Conservation (phyloP, 495 filamentous ascomycete species). For the Penicillium salamii region DNA sequence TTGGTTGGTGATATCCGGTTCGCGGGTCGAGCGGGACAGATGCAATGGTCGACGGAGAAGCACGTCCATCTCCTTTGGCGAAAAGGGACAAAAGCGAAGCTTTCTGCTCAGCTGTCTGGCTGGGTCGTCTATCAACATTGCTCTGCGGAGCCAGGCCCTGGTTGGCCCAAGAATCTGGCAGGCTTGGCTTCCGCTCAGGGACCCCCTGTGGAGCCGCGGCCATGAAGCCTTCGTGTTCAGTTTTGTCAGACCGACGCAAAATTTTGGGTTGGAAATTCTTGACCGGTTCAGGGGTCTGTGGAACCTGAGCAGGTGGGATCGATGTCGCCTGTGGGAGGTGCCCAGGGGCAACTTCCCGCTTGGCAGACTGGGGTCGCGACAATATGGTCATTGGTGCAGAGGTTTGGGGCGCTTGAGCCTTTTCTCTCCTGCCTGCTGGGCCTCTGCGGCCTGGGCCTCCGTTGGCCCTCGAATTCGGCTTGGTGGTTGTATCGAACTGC, state of each 20-base stretch:
- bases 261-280: conserved; percentile 61
- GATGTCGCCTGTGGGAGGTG: conserved; percentile 14
- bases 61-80: conserved; percentile 45
- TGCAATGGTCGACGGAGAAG: conserved; percentile 22
- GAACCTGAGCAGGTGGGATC: conserved; percentile 14
- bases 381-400: conserved; percentile 46
- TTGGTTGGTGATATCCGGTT: conserved; percentile 14
- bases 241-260: conserved; percentile 50
- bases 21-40: conserved; percentile 24
- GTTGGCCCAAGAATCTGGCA: conserved; percentile 6
- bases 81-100: conserved; percentile 70
- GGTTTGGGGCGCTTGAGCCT: conserved; percentile 18
- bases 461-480: conserved; percentile 15
- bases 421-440: conserved; percentile 17
- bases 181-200: conserved; percentile 13
- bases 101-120: conserved; percentile 58
- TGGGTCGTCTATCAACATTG: conserved; percentile 40
- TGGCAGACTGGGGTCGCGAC: conserved; percentile 37
- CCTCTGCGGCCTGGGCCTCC: conserved; percentile 24
- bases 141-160: conserved; percentile 8
- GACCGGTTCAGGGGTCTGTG: conserved; percentile 27
- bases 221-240: conserved; percentile 24
- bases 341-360: conserved; percentile 26
- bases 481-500: conserved; percentile 43
- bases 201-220: conserved; percentile 6